Evolutionary conservation across 345 rosid genomes (phyloP), one percentile per base, ranked within the genome.

Genomic region (Pelargonium nanum): DNA sequence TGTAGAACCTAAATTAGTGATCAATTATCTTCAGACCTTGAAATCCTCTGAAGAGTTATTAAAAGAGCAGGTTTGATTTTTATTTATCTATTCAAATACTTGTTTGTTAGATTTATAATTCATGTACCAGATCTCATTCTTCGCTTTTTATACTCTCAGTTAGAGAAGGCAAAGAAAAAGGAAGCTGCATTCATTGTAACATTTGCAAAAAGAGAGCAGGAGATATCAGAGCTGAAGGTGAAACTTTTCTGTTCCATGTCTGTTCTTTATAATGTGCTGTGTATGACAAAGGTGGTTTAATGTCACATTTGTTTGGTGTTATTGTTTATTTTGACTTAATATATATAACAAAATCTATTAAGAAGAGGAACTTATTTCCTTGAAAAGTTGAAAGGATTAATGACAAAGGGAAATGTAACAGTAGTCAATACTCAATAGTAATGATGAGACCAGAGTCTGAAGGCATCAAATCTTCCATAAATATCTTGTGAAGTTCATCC

Each of bases 141-240:
- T 28, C 22, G 57, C 60, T 62, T 58, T 67, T 66, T 63, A 45
- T 72, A 65, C 75, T 62, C 56, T 71, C 83, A 93, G 97, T 78
- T 93, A 61, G 97, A 93, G 65, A 83, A 87, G 45, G 94, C 97
- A 20, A 89, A 80, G 87, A 87, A 92, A 74, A 93, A 93, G 76
- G 99, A 93, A 79, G 99, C 97, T 54, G 89, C 99, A 17, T 89
- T 86, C 75, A 89, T 93, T 68, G 97, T 93, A 59, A 87, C 89
- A 61, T 93, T 89, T 73, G 96, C 94, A 1, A 93, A 93, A 76
- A 75, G 92, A 50, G 97, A 93, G 75, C 97, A 89, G 67, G 96
- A 89, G 80, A 87, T 93, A 76, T 88, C 97, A 4, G 97, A 89
- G 70, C 67, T 93, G 65, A 89, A 89, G 89, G 97, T 85, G 62